Evolutionary conservation across 306 rosid species (phyloP).

Genomic region (Cyamopsis tetragonoloba): DNA sequence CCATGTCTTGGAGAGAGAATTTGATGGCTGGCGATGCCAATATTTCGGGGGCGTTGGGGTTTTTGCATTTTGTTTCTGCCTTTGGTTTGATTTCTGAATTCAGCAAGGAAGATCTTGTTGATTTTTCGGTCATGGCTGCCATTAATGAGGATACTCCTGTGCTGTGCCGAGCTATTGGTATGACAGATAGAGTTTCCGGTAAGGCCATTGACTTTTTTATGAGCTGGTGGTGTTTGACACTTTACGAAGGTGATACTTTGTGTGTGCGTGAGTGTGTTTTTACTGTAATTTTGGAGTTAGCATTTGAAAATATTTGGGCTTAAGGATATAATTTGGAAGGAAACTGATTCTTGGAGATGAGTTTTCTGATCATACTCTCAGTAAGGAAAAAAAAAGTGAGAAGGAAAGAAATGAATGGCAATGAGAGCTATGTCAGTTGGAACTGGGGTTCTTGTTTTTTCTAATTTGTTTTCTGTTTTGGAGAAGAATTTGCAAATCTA

Average conservation of each 20-base stretch:
- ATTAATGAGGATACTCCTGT: conserved; percentile 38
- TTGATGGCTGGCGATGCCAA: conserved; percentile 29
- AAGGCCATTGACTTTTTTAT: conserved; percentile 14
- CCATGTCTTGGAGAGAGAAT: conserved; percentile 46
- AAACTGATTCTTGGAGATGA: background rate
- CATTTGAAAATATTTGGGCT: background rate
- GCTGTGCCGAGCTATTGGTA: conserved; percentile 41
- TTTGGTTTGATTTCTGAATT: conserved; percentile 55
- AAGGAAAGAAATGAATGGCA: background rate
- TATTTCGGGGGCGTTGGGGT: conserved; percentile 43
- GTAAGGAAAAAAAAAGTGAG: background rate
- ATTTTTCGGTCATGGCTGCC: conserved; percentile 32
- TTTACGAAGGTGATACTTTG: background rate
- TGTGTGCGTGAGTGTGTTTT: no score
- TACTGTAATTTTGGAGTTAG: background rate
- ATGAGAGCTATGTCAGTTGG: background rate
- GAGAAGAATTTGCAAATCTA: background rate
- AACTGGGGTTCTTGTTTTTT: background rate
- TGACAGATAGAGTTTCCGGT: conserved; percentile 44
- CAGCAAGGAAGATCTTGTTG: conserved; percentile 53
- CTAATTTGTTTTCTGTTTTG: background rate
- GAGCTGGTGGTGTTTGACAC: background rate
- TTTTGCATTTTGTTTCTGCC: conserved; percentile 55
- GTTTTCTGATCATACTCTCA: background rate
- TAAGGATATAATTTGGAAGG: background rate